Base-by-base conservation (phyloP, 352 stramenopile species). In the Globisporangium splendens region DNA sequence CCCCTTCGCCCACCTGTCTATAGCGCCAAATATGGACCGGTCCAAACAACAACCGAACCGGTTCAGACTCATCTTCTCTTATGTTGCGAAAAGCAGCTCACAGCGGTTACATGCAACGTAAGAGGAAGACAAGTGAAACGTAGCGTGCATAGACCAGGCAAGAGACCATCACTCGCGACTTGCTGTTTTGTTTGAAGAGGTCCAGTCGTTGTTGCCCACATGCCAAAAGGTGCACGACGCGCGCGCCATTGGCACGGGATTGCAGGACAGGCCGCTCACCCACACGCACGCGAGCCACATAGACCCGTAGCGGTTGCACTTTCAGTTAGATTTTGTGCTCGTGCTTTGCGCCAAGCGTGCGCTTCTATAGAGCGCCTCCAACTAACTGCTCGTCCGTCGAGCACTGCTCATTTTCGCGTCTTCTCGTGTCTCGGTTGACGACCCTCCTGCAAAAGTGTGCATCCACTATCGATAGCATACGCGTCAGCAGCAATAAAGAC, bases 91-190 rank as follows among this genome's bases (percentile, higher is more conserved):
- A 5, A 31, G 5, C 5, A 31, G 2, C 24, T 31, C 24, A 2
- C 5, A 6, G 5, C 28, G 10, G n/a, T n/a, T 10, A 35, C 28
- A 35, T 8, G 28, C 28, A 35, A 50, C 47, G 22, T 33, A 8
- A 53, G 24, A 22, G 21, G 14, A 14, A 38, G 20, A 52, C 47
- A 22, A 50, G n/a, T 35, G 28, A 35, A 35, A 35, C 28, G 28
- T 4, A 11, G 28, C 28, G 28, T 35, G 28, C 28, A 35, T 35
- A 35, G 28, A 35, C 28, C 7, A 35, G 28, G 7, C 28, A 35
- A 4, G 28, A 6, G 7, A 55, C 49, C 49, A 46, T 46, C 49
- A 55, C 49, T 55, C 49, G 5, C 49, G 4, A 54, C 47, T n/a
- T n/a, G n/a, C n/a, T n/a, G 47, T 22, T 39, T n/a, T n/a, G 21